phyloP scores from a whole-genome alignment of 129 eudicot genomes.

The Lonicera japonica region DNA sequence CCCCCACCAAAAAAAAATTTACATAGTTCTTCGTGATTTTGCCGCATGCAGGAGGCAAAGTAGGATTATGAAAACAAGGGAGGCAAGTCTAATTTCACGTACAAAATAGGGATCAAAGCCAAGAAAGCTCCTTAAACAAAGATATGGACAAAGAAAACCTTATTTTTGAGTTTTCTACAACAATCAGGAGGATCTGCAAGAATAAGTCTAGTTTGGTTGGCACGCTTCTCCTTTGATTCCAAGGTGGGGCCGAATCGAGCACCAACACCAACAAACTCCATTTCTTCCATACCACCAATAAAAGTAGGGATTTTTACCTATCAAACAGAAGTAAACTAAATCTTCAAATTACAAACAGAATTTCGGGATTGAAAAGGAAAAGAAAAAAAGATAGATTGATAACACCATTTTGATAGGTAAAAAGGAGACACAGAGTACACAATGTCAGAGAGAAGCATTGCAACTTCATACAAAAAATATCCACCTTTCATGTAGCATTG shows the following conservation, averaged over 20 bases:
- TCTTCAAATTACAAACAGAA: background rate
- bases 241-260: slow-evolving; percentile 97
- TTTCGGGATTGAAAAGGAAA: too few species aligned
- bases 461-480: too few species aligned
- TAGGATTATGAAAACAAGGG: too few species aligned
- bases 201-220: slow-evolving; percentile 65
- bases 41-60: too few species aligned
- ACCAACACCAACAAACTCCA: slow-evolving; percentile 92
- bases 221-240: slow-evolving; percentile 96
- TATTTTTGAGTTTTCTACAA: slow-evolving; percentile 77
- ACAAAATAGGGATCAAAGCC: background rate
- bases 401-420: too few species aligned
- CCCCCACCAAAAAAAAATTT: too few species aligned
- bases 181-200: slow-evolving; percentile 98
- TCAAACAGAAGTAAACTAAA: slow-evolving; percentile 14
- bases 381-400: too few species aligned
- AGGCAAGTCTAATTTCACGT: slow-evolving; percentile 3
- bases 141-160: slow-evolving; percentile 40
- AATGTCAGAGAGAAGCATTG: too few species aligned
- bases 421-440: too few species aligned
- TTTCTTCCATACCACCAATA: slow-evolving; percentile 67
- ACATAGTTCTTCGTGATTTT: too few species aligned
- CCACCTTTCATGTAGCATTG: too few species aligned
- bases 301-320: slow-evolving; percentile 95
- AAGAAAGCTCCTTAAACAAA: background rate